A percentile compares a stretch with the other conserved stretches of the same genome.
phyloP scores from a whole-genome alignment of 352 stramenopile species.

The Globisporangium solare region DNA sequence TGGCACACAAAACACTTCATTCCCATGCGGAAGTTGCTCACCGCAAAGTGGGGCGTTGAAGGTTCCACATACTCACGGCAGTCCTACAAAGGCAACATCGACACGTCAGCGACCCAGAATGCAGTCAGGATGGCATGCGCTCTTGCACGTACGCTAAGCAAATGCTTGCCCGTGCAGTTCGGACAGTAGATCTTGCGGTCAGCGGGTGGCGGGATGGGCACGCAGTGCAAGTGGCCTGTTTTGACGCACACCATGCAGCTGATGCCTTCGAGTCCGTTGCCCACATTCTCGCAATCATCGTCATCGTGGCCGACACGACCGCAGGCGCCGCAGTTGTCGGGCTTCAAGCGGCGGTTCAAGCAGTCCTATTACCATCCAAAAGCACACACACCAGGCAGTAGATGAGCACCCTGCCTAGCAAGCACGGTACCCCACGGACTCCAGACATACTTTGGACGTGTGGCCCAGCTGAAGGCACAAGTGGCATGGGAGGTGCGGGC shows the following conservation, averaged over 20 bases:
- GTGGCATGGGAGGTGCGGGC: slow-evolving; percentile 61
- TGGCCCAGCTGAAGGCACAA: slow-evolving; percentile 69
- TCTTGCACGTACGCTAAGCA: slow-evolving; percentile 21
- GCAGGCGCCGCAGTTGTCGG: slow-evolving; percentile 45
- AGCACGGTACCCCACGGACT: background rate
- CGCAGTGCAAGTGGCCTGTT: slow-evolving; percentile 63
- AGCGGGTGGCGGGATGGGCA: slow-evolving; percentile 53
- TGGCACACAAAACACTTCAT: slow-evolving; percentile 79
- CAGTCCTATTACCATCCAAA: slow-evolving; percentile 39
- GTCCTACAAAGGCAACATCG: slow-evolving; percentile 10
- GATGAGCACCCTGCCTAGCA: background rate
- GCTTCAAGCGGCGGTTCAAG: slow-evolving; percentile 36
- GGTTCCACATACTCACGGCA: slow-evolving; percentile 49
- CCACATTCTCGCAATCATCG: slow-evolving; percentile 34
- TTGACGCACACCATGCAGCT: slow-evolving; percentile 76
- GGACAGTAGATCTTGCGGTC: slow-evolving; percentile 71
- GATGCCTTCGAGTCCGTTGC: slow-evolving; percentile 21
- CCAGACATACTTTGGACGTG: slow-evolving; percentile 37
- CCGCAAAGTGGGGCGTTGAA: slow-evolving; percentile 35
- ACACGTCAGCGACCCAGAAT: background rate
- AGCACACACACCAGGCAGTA: background rate
- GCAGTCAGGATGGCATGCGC: too few species aligned
- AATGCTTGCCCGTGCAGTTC: slow-evolving; percentile 57
- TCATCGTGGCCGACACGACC: slow-evolving; percentile 49
- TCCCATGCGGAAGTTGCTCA: slow-evolving; percentile 30